A percentile compares a stretch with the other conserved stretches of the same genome.
Evolutionary conservation across 83 land plant species (phyloP).

Genomic region (Larix sibirica): DNA sequence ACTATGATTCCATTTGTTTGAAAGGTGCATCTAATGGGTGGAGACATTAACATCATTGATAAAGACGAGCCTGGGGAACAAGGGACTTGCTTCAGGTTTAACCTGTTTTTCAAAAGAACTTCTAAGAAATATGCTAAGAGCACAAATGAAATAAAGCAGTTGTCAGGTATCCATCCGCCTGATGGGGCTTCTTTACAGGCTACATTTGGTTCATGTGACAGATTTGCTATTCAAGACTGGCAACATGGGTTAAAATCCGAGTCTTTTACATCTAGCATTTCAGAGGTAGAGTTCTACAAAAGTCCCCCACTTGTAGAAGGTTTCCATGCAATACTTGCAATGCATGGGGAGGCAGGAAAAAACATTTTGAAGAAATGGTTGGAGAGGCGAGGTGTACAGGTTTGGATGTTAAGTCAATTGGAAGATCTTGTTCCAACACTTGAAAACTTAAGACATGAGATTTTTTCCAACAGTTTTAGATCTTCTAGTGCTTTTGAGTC

Average conservation of each 20-base stretch:
- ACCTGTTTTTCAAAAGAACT: constrained; percentile 39
- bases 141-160: background rate
- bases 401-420: constrained; percentile 28
- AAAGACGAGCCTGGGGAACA: constrained; percentile 55
- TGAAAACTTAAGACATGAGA: constrained; percentile 29
- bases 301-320: constrained; percentile 10
- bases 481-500: constrained; percentile 10
- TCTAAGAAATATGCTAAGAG: background rate
- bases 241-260: background rate
- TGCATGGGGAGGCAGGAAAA: constrained; percentile 46
- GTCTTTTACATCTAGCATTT: background rate
- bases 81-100: constrained; percentile 83
- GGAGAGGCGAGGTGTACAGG: constrained; percentile 51
- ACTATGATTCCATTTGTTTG: background rate
- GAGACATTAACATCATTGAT: constrained; percentile 72
- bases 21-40: constrained; percentile 90
- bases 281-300: background rate
- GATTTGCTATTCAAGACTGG: constrained; percentile 9
- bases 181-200: constrained; percentile 10
- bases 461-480: constrained; percentile 15
- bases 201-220: constrained; percentile 10
- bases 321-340: constrained; percentile 48
- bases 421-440: constrained; percentile 25
- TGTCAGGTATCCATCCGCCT: constrained; percentile 4
- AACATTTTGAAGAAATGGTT: constrained; percentile 37